Percentiles rank a stretch among this genome's conserved stretches.
These are phyloP conservation scores for Parsonsia alboflavescens DNA, from an alignment of 257 asterid species.

Conservation along the genomic window DNA sequence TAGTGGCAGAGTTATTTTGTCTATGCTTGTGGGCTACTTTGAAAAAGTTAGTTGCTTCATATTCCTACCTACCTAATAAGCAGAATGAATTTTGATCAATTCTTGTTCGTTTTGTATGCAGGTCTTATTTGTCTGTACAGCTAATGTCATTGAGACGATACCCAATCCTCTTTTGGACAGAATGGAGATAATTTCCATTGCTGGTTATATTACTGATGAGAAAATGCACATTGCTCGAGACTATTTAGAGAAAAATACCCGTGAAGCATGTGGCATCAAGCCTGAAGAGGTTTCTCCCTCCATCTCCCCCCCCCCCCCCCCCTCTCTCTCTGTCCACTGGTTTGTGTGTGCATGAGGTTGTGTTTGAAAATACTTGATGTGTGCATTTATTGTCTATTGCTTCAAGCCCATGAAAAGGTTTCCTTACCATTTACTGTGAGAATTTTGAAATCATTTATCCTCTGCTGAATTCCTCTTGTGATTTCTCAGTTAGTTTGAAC, in stretches of 20 bases:
- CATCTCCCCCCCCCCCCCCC: neutral
- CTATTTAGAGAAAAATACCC: slow-evolving; percentile 87
- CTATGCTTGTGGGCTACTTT: neutral
- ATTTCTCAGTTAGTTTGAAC: neutral
- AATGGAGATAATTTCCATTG: slow-evolving; percentile 95
- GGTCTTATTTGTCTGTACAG: slow-evolving; percentile 97
- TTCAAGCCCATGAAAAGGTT: neutral
- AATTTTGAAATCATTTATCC: neutral
- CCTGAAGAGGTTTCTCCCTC: slow-evolving; percentile 67
- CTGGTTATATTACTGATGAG: slow-evolving; percentile 97
- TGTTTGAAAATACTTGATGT: neutral
- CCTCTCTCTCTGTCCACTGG: neutral
- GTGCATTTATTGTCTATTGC: neutral
- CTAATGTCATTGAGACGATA: slow-evolving; percentile 83
- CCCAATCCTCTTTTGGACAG: slow-evolving; percentile 95
- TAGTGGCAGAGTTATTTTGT: neutral
- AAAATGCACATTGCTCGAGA: slow-evolving; percentile 96
- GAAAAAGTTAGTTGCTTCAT: neutral
- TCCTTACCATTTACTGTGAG: neutral
- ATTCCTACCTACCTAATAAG: neutral
- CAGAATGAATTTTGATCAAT: neutral
- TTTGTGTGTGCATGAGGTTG: neutral
- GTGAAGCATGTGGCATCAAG: slow-evolving; percentile 92
- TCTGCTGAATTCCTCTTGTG: neutral
- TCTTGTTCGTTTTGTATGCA: slow-evolving; percentile 26